These are phyloP conservation scores for Penicillium egyptiacum DNA, from an alignment of 495 filamentous ascomycete species.

Conservation along the genomic window DNA sequence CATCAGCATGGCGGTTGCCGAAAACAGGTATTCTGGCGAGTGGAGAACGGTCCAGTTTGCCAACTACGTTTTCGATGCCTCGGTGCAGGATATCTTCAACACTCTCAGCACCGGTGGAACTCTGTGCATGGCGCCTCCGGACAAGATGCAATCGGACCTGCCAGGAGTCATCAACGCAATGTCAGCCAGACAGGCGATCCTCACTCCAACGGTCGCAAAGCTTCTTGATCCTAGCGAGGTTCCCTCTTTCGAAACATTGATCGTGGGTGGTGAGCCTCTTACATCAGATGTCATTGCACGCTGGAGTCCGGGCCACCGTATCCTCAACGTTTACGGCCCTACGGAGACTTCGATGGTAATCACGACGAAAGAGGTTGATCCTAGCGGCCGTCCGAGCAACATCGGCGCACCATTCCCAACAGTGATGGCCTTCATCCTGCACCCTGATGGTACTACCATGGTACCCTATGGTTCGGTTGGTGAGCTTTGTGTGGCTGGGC, in stretches of 20 bases:
- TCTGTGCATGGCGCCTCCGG: conserved; percentile 24
- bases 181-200: conserved; percentile 18
- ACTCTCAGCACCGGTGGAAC: conserved; percentile 20
- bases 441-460: conserved; percentile 31
- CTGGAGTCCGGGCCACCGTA: conserved; percentile 20
- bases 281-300: conserved; percentile 19
- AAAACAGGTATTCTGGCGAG: conserved; percentile 1
- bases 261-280: conserved; percentile 30
- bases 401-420: conserved; percentile 27
- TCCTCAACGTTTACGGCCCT: conserved; percentile 30
- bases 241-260: conserved; percentile 22
- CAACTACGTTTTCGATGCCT: conserved; percentile 26
- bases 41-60: conserved; percentile 8
- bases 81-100: conserved; percentile 18
- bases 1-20: background rate
- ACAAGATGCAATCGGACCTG: conserved; percentile 27
- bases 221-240: conserved; percentile 24
- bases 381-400: conserved; percentile 17
- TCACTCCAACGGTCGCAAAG: conserved; percentile 35
- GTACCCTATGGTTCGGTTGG: conserved; percentile 46
- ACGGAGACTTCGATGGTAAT: conserved; percentile 28
- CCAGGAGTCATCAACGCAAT: conserved; percentile 29
- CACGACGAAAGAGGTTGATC: conserved; percentile 18
- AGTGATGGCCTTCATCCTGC: conserved; percentile 21
- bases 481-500: conserved; percentile 49